These are phyloP conservation scores for Guyanaporus albipodus DNA, from an alignment of 768 basidiomycete genomes.

Conservation along the genomic window DNA sequence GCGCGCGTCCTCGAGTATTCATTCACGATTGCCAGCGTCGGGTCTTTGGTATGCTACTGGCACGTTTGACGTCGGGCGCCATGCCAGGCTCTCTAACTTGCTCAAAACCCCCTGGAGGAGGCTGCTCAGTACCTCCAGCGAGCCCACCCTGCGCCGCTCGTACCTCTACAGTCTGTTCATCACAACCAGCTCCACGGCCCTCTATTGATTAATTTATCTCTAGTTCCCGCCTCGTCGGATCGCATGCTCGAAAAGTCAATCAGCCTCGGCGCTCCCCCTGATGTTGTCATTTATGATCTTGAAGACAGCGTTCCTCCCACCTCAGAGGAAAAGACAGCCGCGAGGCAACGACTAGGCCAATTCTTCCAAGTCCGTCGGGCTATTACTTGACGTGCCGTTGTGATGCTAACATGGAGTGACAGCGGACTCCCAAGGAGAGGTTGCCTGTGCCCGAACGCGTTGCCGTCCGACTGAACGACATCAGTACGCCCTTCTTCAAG, in stretches of 20 bases:
- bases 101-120: constrained; percentile 6
- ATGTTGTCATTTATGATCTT: constrained; percentile 82
- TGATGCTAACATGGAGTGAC: constrained; percentile 16
- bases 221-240: constrained; percentile 77
- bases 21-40: not conserved
- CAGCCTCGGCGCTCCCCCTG: constrained; percentile 44
- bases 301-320: constrained; percentile 80
- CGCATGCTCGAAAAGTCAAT: constrained; percentile 82
- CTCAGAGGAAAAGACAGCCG: constrained; percentile 51
- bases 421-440: constrained; percentile 27
- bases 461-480: constrained; percentile 69
- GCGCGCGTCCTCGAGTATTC: constrained; percentile 4
- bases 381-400: constrained; percentile 1
- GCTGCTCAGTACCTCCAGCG: constrained; percentile 16
- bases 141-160: constrained; percentile 42
- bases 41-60: not conserved
- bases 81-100: not conserved
- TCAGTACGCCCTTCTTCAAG: constrained; percentile 60
- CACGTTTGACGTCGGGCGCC: not conserved
- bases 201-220: not conserved
- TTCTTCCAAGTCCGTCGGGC: constrained; percentile 51
- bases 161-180: constrained; percentile 52
- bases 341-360: constrained; percentile 48
- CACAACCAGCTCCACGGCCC: not conserved
- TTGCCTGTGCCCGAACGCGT: constrained; percentile 48